Evolutionary conservation across 768 basidiomycete genomes (phyloP).

Genomic region (Boletus bicolor): DNA sequence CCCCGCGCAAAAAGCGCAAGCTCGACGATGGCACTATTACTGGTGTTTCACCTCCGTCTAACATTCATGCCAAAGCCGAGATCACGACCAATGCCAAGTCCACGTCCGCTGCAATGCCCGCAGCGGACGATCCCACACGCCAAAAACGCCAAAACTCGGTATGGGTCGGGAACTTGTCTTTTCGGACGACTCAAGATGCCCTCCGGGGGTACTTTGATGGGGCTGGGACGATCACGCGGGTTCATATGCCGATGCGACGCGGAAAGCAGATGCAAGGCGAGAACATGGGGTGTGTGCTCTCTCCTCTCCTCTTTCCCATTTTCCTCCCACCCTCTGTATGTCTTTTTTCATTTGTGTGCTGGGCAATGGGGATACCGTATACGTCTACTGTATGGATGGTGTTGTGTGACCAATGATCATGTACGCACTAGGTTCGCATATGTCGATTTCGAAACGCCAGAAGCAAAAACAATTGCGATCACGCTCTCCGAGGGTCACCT

Average conservation of each 20-base stretch:
- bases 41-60: not conserved
- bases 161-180: conserved; percentile 95
- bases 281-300: conserved; percentile 70
- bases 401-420: conserved; percentile 15
- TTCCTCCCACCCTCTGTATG: not conserved
- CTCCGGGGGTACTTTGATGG: conserved; percentile 68
- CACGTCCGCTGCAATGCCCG: not conserved
- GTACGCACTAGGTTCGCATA: conserved; percentile 76
- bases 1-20: conserved; percentile 46
- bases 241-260: conserved; percentile 83
- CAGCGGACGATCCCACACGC: conserved; percentile 14
- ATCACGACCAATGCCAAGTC: not conserved
- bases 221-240: conserved; percentile 70
- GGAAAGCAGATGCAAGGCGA: conserved; percentile 53
- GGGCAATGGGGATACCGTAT: not conserved
- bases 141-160: conserved; percentile 77
- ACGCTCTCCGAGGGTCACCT: conserved; percentile 76
- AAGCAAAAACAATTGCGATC: conserved; percentile 74
- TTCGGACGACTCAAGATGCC: conserved; percentile 78
- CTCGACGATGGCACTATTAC: conserved; percentile 25
- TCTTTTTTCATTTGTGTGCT: not conserved
- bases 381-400: not conserved
- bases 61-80: not conserved
- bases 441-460: conserved; percentile 83
- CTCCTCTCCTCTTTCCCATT: not conserved